Base-by-base conservation (phyloP, 768 basidiomycete species). In the Russula foetens region DNA sequence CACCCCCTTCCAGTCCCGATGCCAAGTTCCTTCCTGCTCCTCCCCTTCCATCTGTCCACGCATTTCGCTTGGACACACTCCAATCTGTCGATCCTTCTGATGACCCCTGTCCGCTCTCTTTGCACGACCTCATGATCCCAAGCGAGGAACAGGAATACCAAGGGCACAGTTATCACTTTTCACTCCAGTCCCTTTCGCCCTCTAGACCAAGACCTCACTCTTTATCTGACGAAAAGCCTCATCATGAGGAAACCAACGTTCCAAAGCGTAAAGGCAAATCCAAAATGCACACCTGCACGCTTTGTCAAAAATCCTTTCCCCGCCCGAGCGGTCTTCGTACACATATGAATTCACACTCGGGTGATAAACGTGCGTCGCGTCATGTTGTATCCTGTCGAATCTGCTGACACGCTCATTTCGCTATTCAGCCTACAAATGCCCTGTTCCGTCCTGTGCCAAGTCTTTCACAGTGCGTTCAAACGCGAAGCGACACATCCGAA, bases 381-480 rank as follows among this genome's bases (percentile, higher is more conserved):
- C 8, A 12, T 29, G 1, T 24, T 23, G 7, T 14, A 9, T 53
- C 28, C 19, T 14, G 15, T 14, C 17, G 17, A 15, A 41, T 33
- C 29, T 26, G 5, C 46, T 51, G 17, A 55, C 28, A 26, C 21
- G 14, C n/a, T 17, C 28, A 9, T 46, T 17, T 24, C n/a, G 14
- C 21, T n/a, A 38, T n/a, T 49, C 44, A 74, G 73, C 73, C 44
- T 74, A 69, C 66, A 72, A 70, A 57, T 91, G 89, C 66, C 77
- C 73, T 0, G 82, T 84, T 52, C 74, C 79, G 8, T 76, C 77
- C 43, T 91, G 89, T 68, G 71, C 75, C 23, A 84, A 86, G 67
- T 79, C 77, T 1, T 91, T 91, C 67, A 82, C 86, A 24, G 88
- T 91, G 19, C 82, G 86, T 19, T 90, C 89, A 8, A 91, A 91